Evolutionary conservation across 495 filamentous ascomycete species (phyloP), one percentile per base, ranked within the genome.

Genomic region (Hypoxylon subgilvum): DNA sequence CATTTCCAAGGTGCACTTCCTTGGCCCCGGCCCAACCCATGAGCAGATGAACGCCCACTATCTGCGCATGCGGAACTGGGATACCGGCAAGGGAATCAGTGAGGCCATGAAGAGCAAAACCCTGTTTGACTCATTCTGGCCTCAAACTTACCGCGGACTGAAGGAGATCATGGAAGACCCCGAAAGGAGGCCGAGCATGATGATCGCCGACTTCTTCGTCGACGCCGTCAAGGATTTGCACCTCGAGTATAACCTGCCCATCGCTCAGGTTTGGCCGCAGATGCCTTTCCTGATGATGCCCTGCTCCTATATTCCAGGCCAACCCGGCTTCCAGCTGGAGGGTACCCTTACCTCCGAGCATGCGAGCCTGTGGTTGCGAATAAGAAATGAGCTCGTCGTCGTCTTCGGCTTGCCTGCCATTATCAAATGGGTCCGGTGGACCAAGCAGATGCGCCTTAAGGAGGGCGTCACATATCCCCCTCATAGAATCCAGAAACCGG

Each of bases 171-270:
- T 30, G 36, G 41, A 58, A 2, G 52, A 32, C 1, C 23, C 23
- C 8, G 23, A 27, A 27, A 63, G 41, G 23, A 63, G 63, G 14
- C 74, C 72, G 3, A 63, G 66, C 45, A 63, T 74, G 39, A 74
- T 76, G 42, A 31, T 76, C 0, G 68, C 70, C 3, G 74, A 78
- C 32, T 74, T 71, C 59, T 70, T 73, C 30, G 67, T 72, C 22
- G 74, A 75, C 14, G 74, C 73, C 0, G 71, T 62, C 10, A 61
- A 67, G 27, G 74, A 76, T 44, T 69, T 76, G 16, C 44, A 58
- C 9, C 27, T 60, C 16, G 56, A 75, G 46, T 70, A 68, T 42
- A 43, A 64, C 4, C 21, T 74, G 9, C 73, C 74, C 3, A 58
- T 78, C 28, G 69, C 72, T 21, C 65, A 69, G 21, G 52, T 74